Evolutionary conservation across 495 filamentous ascomycete species (phyloP).

Genomic region (Neurospora discreta): DNA sequence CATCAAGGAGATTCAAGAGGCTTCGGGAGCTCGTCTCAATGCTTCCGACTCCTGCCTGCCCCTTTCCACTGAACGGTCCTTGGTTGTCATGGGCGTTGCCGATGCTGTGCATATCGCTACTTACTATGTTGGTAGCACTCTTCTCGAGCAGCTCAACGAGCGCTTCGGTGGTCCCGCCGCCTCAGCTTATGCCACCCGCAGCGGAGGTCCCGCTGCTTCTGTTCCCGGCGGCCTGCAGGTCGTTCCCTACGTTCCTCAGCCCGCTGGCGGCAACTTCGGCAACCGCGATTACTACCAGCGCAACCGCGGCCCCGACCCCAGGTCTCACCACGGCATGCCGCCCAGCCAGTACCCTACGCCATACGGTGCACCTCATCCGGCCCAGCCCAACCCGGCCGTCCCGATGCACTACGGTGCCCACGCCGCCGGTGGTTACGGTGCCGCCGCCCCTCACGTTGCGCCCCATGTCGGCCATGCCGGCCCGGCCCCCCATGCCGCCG

Average conservation of each 20-base stretch:
- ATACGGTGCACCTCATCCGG: slow-evolving; percentile 53
- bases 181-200: slow-evolving; percentile 91
- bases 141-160: slow-evolving; percentile 92
- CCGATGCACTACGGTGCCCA: slow-evolving; percentile 60
- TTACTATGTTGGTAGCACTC: slow-evolving; percentile 93
- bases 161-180: slow-evolving; percentile 92
- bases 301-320: slow-evolving; percentile 58
- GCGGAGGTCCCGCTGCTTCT: slow-evolving; percentile 81
- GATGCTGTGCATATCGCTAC: slow-evolving; percentile 97
- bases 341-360: slow-evolving; percentile 33
- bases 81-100: slow-evolving; percentile 85
- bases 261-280: slow-evolving; percentile 82
- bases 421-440: slow-evolving; percentile 43
- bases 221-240: slow-evolving; percentile 97
- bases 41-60: slow-evolving; percentile 91
- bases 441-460: slow-evolving; percentile 59
- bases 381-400: slow-evolving; percentile 51
- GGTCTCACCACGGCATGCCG: slow-evolving; percentile 41
- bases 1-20: slow-evolving; percentile 97
- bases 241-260: slow-evolving; percentile 87
- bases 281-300: slow-evolving; percentile 67
- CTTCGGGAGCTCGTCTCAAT: slow-evolving; percentile 90
- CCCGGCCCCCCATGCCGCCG: slow-evolving; percentile 37
- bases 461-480: slow-evolving; percentile 44
- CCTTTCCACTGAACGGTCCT: slow-evolving; percentile 85